These are phyloP conservation scores for Saccharomyces hybrid DNA, from an alignment of 1,139 yeast species.

Conservation along the genomic window DNA sequence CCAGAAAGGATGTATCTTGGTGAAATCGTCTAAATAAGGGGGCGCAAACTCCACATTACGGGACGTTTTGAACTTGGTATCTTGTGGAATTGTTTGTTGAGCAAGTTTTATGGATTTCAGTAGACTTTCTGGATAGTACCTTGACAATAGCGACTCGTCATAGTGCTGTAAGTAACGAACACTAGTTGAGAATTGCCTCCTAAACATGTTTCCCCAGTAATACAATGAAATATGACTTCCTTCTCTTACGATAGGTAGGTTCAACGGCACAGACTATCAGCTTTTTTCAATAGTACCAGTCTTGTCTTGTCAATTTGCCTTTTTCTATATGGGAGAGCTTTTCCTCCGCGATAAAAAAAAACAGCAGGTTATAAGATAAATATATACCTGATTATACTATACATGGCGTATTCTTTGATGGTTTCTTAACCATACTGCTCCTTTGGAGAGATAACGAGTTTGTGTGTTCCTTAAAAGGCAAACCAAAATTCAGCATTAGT, in stretches of 20 bases:
- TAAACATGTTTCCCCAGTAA: conserved; percentile 4
- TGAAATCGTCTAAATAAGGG: conserved; percentile 52
- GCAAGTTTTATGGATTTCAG: conserved; percentile 75
- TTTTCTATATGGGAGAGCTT: background rate
- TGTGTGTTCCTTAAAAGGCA: too few species aligned
- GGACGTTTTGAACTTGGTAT: conserved; percentile 21
- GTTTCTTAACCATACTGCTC: too few species aligned
- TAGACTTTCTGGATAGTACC: conserved; percentile 34
- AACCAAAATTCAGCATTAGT: too few species aligned
- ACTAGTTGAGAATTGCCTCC: conserved; percentile 11
- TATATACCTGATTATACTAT: too few species aligned
- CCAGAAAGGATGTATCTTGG: conserved; percentile 51
- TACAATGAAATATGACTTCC: background rate
- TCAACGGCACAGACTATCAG: background rate
- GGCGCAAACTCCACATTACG: conserved; percentile 47
- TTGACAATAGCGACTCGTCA: conserved; percentile 16
- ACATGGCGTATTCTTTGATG: background rate
- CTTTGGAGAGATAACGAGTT: too few species aligned
- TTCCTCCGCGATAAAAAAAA: background rate
- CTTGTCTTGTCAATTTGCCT: background rate
- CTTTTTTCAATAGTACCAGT: background rate
- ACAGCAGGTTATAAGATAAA: too few species aligned
- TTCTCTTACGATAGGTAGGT: background rate
- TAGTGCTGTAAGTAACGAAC: conserved; percentile 12
- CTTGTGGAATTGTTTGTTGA: conserved; percentile 63